A percentile compares a stretch with the other conserved stretches of the same genome.
phyloP scores from a whole-genome alignment of 2,329 filamentous ascomycete species.

The Huntiella abstrusa region DNA sequence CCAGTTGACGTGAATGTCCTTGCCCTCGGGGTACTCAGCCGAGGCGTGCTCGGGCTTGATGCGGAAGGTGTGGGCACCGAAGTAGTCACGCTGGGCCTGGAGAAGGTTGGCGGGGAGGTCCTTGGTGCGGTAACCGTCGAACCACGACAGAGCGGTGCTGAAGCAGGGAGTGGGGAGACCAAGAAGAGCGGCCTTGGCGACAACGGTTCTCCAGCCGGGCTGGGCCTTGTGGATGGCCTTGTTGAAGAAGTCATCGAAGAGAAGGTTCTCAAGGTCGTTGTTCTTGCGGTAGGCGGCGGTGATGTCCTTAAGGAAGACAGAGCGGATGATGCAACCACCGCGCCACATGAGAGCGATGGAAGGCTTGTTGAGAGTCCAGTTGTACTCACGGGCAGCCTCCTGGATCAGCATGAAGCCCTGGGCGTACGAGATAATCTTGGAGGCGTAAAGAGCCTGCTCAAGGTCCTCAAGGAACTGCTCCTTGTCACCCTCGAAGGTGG shows the following conservation, averaged over 20 bases:
- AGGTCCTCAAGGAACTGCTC: conserved; percentile 89
- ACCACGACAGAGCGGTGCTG: conserved; percentile 94
- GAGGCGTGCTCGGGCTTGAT: conserved; percentile 65
- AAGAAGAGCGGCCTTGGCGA: conserved; percentile 79
- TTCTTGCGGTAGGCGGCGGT: conserved; percentile 89
- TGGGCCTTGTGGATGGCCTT: conserved; percentile 96
- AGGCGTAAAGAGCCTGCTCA: conserved; percentile 96
- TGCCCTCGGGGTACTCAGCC: conserved; percentile 63
- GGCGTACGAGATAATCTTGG: conserved; percentile 99
- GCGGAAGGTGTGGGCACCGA: conserved; percentile 80
- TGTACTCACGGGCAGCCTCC: conserved; percentile 88
- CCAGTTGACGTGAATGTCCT: conserved; percentile 99
- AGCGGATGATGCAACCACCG: conserved; percentile 98
- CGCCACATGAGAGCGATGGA: conserved; percentile 99
- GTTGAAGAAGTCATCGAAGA: conserved; percentile 99
- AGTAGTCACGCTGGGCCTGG: conserved; percentile 99
- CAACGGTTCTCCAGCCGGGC: conserved; percentile 75
- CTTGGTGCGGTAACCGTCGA: conserved; percentile 95
- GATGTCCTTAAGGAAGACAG: conserved; percentile 99
- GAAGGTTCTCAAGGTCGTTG: conserved; percentile 89
- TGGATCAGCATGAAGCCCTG: conserved; percentile 99
- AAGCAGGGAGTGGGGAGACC: conserved; percentile 94
- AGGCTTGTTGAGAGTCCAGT: conserved; percentile 99
- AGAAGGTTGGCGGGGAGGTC: conserved; percentile 94
- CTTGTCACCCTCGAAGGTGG: conserved; percentile 72